phyloP scores from a whole-genome alignment of 768 basidiomycete genomes.

The Lyophyllum shimeji region DNA sequence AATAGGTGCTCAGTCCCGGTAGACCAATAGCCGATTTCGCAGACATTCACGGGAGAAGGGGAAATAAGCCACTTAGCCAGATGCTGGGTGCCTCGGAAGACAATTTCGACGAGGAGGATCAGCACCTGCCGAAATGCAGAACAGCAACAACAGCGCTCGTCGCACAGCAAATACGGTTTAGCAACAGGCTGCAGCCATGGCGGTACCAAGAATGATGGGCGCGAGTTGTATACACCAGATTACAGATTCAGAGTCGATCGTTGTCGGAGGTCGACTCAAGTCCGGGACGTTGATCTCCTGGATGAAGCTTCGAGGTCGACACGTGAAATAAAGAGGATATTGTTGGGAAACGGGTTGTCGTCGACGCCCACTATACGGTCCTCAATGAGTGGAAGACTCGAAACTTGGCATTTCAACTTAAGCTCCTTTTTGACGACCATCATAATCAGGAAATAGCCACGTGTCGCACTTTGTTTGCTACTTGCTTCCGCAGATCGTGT shows the following conservation, averaged over 20 bases:
- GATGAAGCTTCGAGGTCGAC: not conserved
- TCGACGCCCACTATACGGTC: not conserved
- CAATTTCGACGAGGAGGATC: not conserved
- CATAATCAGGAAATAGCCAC: not conserved
- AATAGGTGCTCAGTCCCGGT: not conserved
- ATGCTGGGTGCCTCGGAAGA: not conserved
- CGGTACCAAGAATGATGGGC: not conserved
- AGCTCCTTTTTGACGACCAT: not conserved
- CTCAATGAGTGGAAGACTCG: not conserved
- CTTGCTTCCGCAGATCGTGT: not conserved
- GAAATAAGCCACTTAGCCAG: not conserved
- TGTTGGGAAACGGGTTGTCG: not conserved
- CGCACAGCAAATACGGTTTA: not conserved
- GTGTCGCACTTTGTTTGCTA: not conserved
- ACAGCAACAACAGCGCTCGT: not conserved
- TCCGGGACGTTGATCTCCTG: slow-evolving; percentile 7
- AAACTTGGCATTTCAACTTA: not conserved
- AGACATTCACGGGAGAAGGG: not conserved
- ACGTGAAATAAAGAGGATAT: not conserved
- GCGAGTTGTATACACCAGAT: not conserved
- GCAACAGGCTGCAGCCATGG: not conserved
- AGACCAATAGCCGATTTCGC: not conserved
- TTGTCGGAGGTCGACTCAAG: not conserved
- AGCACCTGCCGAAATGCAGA: not conserved
- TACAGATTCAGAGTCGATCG: not conserved